Evolutionary conservation across 352 stramenopile genomes (phyloP), one percentile per base, ranked within the genome.

Genomic region (Pythium aquatile): DNA sequence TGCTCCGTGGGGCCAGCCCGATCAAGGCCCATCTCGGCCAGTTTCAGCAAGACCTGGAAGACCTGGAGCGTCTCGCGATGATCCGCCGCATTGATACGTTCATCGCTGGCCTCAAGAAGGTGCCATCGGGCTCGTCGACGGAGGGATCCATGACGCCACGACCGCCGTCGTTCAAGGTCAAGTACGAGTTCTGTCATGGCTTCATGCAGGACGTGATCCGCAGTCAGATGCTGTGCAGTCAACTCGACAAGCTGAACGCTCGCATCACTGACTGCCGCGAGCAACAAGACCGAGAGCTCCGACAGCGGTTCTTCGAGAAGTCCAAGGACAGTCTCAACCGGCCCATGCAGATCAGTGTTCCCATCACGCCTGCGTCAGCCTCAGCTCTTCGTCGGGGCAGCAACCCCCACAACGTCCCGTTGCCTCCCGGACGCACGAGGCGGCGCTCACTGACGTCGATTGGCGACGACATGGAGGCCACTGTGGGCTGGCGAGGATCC

Each of bases 141-240:
- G 46, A 48, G 7, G 35, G 24, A 5, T 28, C 32, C 5, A 49
- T 26, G 20, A 37, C 24, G 29, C 29, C 29, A 17, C 51, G 57
- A 14, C 39, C 58, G 5, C 61, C 69, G 8, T 65, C 55, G 26
- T 56, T 90, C 54, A 93, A 90, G 58, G 73, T 89, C 57, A 96
- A 94, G 66, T 96, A 88, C 52, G 82, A 94, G 61, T 94, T 96
- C 30, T 79, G 75, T 44, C 85, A 96, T 52, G 87, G 87, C 29
- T 96, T 96, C 66, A 93, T 96, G 83, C 74, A 86, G 57, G 76
- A 91, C 61, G 83, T 94, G 53, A 81, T 96, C 20, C 85, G 83
- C 13, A 82, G 83, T 20, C 85, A 94, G 70, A 85, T 96, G 82
- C 73, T 96, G 8, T 78, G 82, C 66, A 85, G 75, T 14, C 87